A percentile compares a stretch with the other conserved stretches of the same genome.
These are phyloP conservation scores for Globisporangium okanoganense DNA, from an alignment of 352 stramenopile species.

Conservation along the genomic window DNA sequence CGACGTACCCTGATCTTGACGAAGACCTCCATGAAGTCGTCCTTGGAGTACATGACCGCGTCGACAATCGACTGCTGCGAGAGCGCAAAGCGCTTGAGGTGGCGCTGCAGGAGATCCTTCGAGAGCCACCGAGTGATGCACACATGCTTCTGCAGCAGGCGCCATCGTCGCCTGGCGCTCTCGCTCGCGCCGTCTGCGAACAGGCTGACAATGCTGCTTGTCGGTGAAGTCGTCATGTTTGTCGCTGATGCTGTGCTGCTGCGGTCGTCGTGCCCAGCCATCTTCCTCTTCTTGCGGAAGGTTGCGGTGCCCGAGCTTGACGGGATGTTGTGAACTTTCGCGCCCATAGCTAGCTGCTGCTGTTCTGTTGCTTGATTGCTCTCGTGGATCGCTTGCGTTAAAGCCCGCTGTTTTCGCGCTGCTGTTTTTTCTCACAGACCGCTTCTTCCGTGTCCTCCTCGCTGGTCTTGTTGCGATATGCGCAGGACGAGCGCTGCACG, in stretches of 20 bases:
- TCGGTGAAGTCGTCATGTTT: neutral
- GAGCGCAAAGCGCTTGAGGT: slow-evolving; percentile 44
- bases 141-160: slow-evolving; percentile 56
- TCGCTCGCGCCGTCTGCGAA: slow-evolving; percentile 24
- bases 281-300: slow-evolving; percentile 17
- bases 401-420: slow-evolving; percentile 4
- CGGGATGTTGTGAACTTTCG: slow-evolving; percentile 17
- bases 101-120: slow-evolving; percentile 39
- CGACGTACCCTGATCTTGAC: slow-evolving; percentile 34
- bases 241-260: neutral
- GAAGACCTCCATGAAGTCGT: slow-evolving; percentile 50
- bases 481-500: neutral
- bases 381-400: neutral
- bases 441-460: neutral
- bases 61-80: slow-evolving; percentile 53
- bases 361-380: neutral
- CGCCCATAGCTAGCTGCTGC: neutral
- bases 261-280: neutral
- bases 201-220: neutral
- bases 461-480: slow-evolving; percentile 8
- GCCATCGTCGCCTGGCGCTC: slow-evolving; percentile 40
- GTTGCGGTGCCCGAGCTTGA: neutral
- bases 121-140: slow-evolving; percentile 63
- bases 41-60: slow-evolving; percentile 32
- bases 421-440: slow-evolving; percentile 3